Conservation (phyloP, 306 rosid genomes). For the Neltuma alba region DNA sequence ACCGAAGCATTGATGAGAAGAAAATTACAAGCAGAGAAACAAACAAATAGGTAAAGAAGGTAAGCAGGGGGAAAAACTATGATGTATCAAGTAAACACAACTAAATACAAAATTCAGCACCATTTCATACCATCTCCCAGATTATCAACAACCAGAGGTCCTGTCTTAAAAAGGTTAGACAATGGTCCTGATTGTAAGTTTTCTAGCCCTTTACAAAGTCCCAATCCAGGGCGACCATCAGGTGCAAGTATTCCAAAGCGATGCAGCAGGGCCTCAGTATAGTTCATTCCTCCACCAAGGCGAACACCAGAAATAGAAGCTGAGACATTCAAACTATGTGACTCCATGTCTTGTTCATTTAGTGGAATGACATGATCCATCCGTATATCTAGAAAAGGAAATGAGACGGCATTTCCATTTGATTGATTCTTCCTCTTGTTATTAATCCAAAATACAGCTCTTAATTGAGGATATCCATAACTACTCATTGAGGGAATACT, state of each 20-base stretch:
- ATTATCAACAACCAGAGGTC: conserved; percentile 47
- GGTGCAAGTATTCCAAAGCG: conserved; percentile 88
- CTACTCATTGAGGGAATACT: conserved; percentile 49
- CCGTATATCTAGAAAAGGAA: conserved; percentile 66
- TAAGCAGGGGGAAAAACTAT: neutral
- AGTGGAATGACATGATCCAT: conserved; percentile 75
- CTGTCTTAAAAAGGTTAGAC: conserved; percentile 65
- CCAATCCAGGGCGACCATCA: conserved; percentile 91
- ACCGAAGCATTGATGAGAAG: conserved; percentile 1
- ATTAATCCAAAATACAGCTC: conserved; percentile 88
- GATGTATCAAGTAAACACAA: conserved; percentile 26
- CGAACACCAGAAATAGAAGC: conserved; percentile 88
- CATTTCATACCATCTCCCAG: conserved; percentile 59
- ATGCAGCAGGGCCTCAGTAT: conserved; percentile 83
- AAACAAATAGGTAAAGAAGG: neutral
- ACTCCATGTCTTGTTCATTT: conserved; percentile 66
- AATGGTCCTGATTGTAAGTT: conserved; percentile 77
- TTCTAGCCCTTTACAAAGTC: conserved; percentile 71
- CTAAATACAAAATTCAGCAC: conserved; percentile 22
- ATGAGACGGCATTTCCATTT: conserved; percentile 46
- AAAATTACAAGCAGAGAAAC: conserved; percentile 1
- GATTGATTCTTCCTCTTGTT: conserved; percentile 44
- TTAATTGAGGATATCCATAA: conserved; percentile 65
- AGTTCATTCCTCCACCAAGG: conserved; percentile 94
- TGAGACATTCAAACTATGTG: conserved; percentile 75